phyloP scores from a whole-genome alignment of 805 yeast species.

The Kodamaea jinghongensis region DNA sequence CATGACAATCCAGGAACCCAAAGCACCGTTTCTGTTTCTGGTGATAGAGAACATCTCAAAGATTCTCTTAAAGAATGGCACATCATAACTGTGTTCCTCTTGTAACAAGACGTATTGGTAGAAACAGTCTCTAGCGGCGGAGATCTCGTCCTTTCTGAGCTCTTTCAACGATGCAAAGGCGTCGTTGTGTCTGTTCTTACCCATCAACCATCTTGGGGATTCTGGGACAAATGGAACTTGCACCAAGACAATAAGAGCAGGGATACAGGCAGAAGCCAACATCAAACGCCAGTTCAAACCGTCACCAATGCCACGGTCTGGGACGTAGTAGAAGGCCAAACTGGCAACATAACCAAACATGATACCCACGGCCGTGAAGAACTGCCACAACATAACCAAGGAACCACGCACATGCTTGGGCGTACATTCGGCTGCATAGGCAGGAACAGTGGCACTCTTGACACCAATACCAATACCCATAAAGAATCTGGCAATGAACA shows the following conservation, averaged over 20 bases:
- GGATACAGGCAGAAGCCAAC: slow-evolving; percentile 61
- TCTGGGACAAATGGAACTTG: slow-evolving; percentile 60
- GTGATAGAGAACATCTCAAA: slow-evolving; percentile 64
- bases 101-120: slow-evolving; percentile 54
- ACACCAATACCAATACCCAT: slow-evolving; percentile 69
- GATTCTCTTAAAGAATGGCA: slow-evolving; percentile 46
- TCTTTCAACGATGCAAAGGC: slow-evolving; percentile 48
- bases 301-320: slow-evolving; percentile 41
- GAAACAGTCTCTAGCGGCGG: slow-evolving; percentile 66
- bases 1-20: slow-evolving; percentile 80
- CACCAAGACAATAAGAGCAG: slow-evolving; percentile 50
- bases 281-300: slow-evolving; percentile 59
- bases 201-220: slow-evolving; percentile 68
- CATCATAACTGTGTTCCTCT: slow-evolving; percentile 55
- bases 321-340: slow-evolving; percentile 57
- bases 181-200: slow-evolving; percentile 45
- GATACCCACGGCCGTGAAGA: slow-evolving; percentile 71
- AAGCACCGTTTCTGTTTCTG: slow-evolving; percentile 79
- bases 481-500: slow-evolving; percentile 54
- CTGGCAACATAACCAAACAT: slow-evolving; percentile 62
- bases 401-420: slow-evolving; percentile 64
- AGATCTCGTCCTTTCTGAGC: slow-evolving; percentile 45
- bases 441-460: slow-evolving; percentile 65
- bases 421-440: slow-evolving; percentile 60
- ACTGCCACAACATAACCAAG: slow-evolving; percentile 69